Evolutionary conservation across 805 yeast genomes (phyloP).

Genomic region (Candida maesae): DNA sequence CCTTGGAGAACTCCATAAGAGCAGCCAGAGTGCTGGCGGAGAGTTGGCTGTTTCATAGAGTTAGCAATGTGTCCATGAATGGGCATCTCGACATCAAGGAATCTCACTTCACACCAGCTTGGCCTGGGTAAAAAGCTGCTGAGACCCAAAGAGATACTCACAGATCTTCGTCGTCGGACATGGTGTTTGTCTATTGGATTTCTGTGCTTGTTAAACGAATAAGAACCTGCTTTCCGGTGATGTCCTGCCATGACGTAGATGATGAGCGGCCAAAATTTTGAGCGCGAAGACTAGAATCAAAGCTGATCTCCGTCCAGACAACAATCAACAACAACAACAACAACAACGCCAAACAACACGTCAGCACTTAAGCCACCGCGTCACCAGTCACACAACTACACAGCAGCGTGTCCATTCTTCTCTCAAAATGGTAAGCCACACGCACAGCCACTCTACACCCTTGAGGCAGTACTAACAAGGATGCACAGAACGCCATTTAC

Average conservation of each 20-base stretch:
- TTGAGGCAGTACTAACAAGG: conserved; percentile 1
- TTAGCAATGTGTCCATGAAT: background rate
- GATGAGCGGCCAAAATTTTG: background rate
- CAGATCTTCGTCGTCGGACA: conserved; percentile 22
- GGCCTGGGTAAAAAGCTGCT: too few species aligned
- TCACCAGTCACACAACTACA: background rate
- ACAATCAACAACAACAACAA: background rate
- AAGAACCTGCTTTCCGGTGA: too few species aligned
- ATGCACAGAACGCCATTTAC: conserved; percentile 66
- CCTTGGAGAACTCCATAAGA: conserved; percentile 54
- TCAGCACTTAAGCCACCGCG: too few species aligned
- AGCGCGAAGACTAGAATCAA: too few species aligned
- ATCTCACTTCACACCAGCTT: too few species aligned
- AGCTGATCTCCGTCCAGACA: too few species aligned
- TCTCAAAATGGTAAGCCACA: background rate
- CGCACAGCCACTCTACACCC: background rate
- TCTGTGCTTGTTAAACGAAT: too few species aligned
- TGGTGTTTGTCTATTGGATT: too few species aligned
- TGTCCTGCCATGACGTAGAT: too few species aligned
- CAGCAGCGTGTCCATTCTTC: too few species aligned
- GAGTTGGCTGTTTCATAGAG: conserved; percentile 22
- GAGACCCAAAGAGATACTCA: conserved; percentile 5
- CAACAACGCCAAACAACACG: background rate
- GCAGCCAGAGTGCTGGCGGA: conserved; percentile 51
- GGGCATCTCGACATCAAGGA: too few species aligned